Base-by-base conservation (phyloP, 1,284 basidiomycete genomes). In the Athelia sp. region DNA sequence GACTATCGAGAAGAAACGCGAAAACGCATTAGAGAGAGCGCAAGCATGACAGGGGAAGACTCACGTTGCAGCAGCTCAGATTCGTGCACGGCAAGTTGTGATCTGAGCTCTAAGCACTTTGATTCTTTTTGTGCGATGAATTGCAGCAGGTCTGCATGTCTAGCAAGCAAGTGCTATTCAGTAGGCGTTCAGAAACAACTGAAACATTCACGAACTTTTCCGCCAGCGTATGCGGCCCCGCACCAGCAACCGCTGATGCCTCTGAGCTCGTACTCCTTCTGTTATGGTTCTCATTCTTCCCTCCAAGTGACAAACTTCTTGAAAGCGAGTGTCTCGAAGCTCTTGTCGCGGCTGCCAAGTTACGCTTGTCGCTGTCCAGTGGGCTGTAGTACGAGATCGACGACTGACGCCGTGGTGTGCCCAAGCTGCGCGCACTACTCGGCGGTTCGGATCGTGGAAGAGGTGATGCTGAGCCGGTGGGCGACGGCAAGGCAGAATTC, bases 111-210 rank as follows among this genome's bases (percentile, higher is more conserved):
- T 40, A 90, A 75, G 55, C 87, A 90, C 63, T 82, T 86, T 0
- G 85, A 79, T 61, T 91, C 88, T 56, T 90, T 90, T 66, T 90
- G 87, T 0, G 88, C 88, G 49, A 91, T 90, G 56, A 84, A 85
- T 24, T 78, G 82, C 17, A 90, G 67, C 3, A 90, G 69, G 52
- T 90, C 88, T 15, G 83, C 79, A 58, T 91, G 85, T 59, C 88
- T 90, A 50, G 44, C 45, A 26, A 48, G 26, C 24, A 31, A 36
- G 31, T 17, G 14, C 18, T 40, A 40, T 40, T 40, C 36, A 40
- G 14, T 24, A 31, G 42, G 9, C 22, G 22, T 17, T 15, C 18
- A 18, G 14, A 18, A 29, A n/a, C 24, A 54, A 22, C 26, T 9
- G 34, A 32, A n/a, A 23, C 24, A 24, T 24, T 23, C 18, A 13